A percentile compares a stretch with the other conserved stretches of the same genome.
These are phyloP conservation scores for Paspalum vaginatum DNA, from an alignment of 176 grass and related monocot genomes.

Conservation along the genomic window DNA sequence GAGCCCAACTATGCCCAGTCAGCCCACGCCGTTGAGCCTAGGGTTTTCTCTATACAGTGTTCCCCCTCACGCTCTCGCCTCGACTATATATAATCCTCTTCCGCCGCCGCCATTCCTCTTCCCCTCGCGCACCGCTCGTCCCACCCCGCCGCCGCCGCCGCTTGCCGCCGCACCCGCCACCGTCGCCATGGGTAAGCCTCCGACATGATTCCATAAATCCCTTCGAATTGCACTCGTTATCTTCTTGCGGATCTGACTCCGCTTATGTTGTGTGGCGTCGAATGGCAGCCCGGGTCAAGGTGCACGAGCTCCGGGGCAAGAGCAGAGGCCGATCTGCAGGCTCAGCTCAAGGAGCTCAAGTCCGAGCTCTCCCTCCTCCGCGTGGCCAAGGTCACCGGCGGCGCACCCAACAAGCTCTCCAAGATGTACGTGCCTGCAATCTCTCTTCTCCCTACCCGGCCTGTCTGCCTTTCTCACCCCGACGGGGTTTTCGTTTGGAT, in stretches of 20 bases:
- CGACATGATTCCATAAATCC: background rate
- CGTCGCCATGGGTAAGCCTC: constrained; percentile 42
- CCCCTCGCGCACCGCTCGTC: constrained; percentile 14
- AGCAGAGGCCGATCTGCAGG: constrained; percentile 64
- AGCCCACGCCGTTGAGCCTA: constrained; percentile 11
- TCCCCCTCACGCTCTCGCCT: background rate
- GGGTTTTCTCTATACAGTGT: constrained; percentile 27
- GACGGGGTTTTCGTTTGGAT: background rate
- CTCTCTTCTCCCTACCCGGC: background rate
- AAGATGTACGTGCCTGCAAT: constrained; percentile 59
- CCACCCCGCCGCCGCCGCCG: background rate
- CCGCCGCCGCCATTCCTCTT: background rate
- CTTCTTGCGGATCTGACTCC: constrained; percentile 14
- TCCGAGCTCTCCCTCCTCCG: constrained; percentile 48
- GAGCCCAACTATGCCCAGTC: background rate
- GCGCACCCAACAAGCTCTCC: constrained; percentile 92
- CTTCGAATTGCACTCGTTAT: background rate
- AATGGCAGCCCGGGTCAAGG: constrained; percentile 75
- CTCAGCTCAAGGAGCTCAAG: constrained; percentile 82
- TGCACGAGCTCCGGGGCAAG: constrained; percentile 89
- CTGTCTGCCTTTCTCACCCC: background rate
- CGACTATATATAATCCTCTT: constrained; percentile 15
- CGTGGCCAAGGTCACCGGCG: constrained; percentile 58
- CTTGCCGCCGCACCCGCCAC: background rate
- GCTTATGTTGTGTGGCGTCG: background rate